Base-by-base conservation (phyloP, 2,329 filamentous ascomycete genomes). In the Allantophomopsis lycopodina region DNA sequence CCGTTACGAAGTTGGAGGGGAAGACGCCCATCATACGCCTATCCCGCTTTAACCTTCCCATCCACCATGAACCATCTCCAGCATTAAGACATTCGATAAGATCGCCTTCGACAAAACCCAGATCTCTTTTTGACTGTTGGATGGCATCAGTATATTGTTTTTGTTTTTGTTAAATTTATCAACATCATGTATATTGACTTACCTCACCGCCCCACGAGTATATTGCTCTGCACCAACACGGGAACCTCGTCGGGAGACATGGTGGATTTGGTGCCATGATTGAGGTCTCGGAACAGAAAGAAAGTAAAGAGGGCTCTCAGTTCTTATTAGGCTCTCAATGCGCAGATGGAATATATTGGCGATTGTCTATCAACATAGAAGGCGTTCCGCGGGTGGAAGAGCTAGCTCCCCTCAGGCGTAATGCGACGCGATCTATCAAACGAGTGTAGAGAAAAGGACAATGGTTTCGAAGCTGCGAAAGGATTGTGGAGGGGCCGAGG, bases 11-110 rank as follows among this genome's bases (percentile, higher is more conserved):
- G 63, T 98, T 98, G 53, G 88, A 95, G 1, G 91, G 91, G 55
- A 98, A 98, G 15, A 91, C 69, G 40, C 91, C 91, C 52, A 95
- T 80, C 53, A 89, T 87, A 54, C 88, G 78, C 59, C 83, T 81
- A 62, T 98, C 91, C 50, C 91, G 77, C 55, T 80, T 84, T 55
- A 98, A 64, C 46, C 89, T 77, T 36, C 91, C 91, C 63, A 88
- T 94, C 91, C 91, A 98, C 91, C 91, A 98, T 36, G 85, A 88
- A 39, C 91, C 91, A 63, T 98, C 91, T 46, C 91, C 91, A 15
- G 91, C 91, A 59, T 98, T 98, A 39, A 98, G 70, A 55, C 89
- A 95, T 73, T 98, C 91, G 58, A 98, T 98, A 49, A 98, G 63
- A 61, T 98, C 91, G 47, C 91, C 91, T 61, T 98, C 91, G 50